phyloP scores from a whole-genome alignment of 1,284 basidiomycete genomes.

The Cryptococcus sp. region DNA sequence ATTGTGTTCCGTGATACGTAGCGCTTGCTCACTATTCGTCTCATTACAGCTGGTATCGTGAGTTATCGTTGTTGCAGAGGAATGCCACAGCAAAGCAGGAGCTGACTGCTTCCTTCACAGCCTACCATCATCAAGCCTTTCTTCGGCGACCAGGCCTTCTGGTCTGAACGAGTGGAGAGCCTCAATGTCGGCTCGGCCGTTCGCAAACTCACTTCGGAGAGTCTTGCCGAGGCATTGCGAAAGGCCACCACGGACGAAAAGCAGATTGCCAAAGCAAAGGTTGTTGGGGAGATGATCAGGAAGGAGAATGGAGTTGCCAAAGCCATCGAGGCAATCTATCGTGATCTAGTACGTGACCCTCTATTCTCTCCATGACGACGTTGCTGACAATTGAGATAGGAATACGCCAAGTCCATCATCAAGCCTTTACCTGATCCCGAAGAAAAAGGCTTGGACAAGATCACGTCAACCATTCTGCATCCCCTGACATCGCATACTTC shows the following conservation, averaged over 20 bases:
- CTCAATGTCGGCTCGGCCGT: conserved; percentile 85
- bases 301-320: conserved; percentile 81
- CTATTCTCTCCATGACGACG: neutral
- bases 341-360: conserved; percentile 62
- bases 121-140: conserved; percentile 96
- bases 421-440: conserved; percentile 56
- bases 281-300: conserved; percentile 81
- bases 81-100: conserved; percentile 16
- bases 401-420: conserved; percentile 79
- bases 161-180: conserved; percentile 91
- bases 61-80: conserved; percentile 9
- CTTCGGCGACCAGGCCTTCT: conserved; percentile 97
- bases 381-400: conserved; percentile 45
- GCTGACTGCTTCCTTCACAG: conserved; percentile 41
- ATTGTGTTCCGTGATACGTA: neutral
- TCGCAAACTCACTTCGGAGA: conserved; percentile 77
- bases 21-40: neutral
- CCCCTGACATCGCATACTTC: conserved; percentile 16
- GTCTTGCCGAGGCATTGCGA: conserved; percentile 72
- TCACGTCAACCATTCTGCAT: conserved; percentile 22
- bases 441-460: conserved; percentile 22
- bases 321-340: conserved; percentile 88
- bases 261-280: conserved; percentile 79
- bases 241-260: conserved; percentile 82
- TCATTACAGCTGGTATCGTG: conserved; percentile 38